These are phyloP conservation scores for Aspergillus sp. DNA, from an alignment of 2,329 filamentous ascomycete genomes.

Conservation along the genomic window DNA sequence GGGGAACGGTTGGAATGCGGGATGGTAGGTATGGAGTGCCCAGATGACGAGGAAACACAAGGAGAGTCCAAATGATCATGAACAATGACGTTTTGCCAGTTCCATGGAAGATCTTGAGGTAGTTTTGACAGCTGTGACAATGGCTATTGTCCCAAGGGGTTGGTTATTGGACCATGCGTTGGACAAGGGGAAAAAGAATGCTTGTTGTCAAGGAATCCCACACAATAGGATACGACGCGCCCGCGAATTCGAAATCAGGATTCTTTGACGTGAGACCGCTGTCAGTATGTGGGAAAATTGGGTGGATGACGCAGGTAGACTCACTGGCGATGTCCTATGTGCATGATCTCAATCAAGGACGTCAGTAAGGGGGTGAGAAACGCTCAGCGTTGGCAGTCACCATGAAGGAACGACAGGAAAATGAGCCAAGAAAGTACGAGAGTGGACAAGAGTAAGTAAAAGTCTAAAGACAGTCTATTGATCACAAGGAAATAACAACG, in stretches of 20 bases:
- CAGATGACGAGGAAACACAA: neutral
- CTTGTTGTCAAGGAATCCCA: neutral
- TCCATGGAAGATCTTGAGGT: neutral
- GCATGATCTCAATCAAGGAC: slow-evolving; percentile 13
- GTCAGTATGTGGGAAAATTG: no score
- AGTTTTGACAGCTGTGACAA: neutral
- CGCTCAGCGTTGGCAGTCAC: slow-evolving; percentile 12
- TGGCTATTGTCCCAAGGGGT: neutral
- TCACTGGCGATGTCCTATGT: slow-evolving; percentile 14
- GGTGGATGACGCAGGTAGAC: neutral
- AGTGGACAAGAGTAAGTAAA: neutral
- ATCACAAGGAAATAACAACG: neutral
- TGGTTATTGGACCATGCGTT: neutral
- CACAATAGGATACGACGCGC: neutral
- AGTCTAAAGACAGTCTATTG: neutral
- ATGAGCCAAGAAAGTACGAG: slow-evolving; percentile 1
- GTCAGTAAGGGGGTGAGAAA: slow-evolving; percentile 12
- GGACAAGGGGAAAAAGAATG: neutral
- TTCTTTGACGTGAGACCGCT: neutral
- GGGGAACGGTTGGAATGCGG: slow-evolving; percentile 24
- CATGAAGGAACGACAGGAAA: slow-evolving; percentile 1
- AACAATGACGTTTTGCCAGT: slow-evolving; percentile 3
- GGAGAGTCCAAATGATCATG: neutral
- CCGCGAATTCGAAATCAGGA: neutral
- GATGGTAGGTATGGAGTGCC: neutral